Percentiles rank a stretch among this genome's conserved stretches.
Evolutionary conservation across 768 basidiomycete species (phyloP).

Genomic region (Kwoniella dejecticola): DNA sequence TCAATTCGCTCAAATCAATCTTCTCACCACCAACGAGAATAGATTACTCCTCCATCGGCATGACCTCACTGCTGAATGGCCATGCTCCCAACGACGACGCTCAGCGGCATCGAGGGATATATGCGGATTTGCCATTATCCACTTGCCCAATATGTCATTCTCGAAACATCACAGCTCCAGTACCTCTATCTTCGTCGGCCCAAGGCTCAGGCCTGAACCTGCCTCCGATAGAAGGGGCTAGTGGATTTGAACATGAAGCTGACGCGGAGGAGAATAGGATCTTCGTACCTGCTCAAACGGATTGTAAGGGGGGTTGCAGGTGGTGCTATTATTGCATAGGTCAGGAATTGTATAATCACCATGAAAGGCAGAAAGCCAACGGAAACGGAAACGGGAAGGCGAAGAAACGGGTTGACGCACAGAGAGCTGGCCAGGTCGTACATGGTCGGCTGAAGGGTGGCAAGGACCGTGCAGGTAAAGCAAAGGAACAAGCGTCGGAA

Average conservation of each 20-base stretch:
- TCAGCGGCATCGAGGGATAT: constrained; percentile 59
- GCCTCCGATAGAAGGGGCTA: constrained; percentile 19
- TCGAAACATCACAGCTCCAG: constrained; percentile 28
- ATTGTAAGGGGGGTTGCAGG: constrained; percentile 70
- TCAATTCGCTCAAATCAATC: constrained; percentile 26
- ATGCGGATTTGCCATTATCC: constrained; percentile 67
- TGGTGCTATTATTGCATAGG: constrained; percentile 95
- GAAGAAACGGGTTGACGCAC: not conserved
- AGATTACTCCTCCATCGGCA: constrained; percentile 25
- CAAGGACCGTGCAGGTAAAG: too few relatives aligned
- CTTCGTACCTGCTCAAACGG: constrained; percentile 65
- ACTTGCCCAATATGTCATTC: constrained; percentile 83
- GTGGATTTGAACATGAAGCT: constrained; percentile 48
- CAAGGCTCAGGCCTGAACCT: constrained; percentile 28
- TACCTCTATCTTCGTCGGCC: constrained; percentile 61
- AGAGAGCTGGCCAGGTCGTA: too few relatives aligned
- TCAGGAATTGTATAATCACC: constrained; percentile 66
- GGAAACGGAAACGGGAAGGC: not conserved
- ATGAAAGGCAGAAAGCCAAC: constrained; percentile 18
- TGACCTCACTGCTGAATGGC: not conserved
- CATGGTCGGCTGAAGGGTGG: too few relatives aligned
- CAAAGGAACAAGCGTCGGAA: too few relatives aligned
- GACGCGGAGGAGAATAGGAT: constrained; percentile 73
- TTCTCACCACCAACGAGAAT: constrained; percentile 21
- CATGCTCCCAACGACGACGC: too few relatives aligned